Conservation (phyloP, 2,329 filamentous ascomycete genomes). For the Colletotrichum endophyticum region DNA sequence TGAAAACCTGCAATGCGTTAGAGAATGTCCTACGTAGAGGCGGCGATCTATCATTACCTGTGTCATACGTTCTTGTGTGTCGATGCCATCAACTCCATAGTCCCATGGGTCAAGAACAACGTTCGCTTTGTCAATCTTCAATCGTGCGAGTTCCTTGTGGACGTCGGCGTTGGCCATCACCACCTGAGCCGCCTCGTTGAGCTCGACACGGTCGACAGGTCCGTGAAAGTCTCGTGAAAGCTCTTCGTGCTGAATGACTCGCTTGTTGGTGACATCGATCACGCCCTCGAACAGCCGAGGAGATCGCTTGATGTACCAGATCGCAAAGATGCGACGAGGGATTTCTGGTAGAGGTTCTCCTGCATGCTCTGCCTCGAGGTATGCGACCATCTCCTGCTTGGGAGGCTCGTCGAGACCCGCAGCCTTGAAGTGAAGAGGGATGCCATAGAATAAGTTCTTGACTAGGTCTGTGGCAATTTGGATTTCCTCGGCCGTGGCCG, state of each 20-base stretch:
- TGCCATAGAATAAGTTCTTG: neutral
- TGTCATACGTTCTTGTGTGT: neutral
- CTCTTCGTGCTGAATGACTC: neutral
- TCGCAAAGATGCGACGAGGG: neutral
- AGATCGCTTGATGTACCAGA: neutral
- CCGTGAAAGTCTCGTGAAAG: neutral
- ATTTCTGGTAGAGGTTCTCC: neutral
- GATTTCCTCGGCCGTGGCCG: neutral
- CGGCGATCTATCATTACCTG: neutral
- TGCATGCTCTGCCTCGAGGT: neutral
- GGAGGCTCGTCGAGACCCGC: neutral
- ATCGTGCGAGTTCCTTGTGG: neutral
- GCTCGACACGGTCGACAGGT: neutral
- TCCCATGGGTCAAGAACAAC: neutral
- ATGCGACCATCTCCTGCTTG: neutral
- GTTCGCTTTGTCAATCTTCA: neutral
- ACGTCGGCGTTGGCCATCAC: neutral
- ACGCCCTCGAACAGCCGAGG: neutral
- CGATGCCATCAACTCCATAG: neutral
- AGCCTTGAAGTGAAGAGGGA: neutral
- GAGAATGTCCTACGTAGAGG: fast-evolving
- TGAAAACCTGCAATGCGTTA: neutral
- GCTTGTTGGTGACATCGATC: neutral
- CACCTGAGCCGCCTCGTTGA: neutral
- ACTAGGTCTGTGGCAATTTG: neutral